These are phyloP conservation scores for Tilletia horrida DNA, from an alignment of 1,284 basidiomycete species.

Conservation along the genomic window DNA sequence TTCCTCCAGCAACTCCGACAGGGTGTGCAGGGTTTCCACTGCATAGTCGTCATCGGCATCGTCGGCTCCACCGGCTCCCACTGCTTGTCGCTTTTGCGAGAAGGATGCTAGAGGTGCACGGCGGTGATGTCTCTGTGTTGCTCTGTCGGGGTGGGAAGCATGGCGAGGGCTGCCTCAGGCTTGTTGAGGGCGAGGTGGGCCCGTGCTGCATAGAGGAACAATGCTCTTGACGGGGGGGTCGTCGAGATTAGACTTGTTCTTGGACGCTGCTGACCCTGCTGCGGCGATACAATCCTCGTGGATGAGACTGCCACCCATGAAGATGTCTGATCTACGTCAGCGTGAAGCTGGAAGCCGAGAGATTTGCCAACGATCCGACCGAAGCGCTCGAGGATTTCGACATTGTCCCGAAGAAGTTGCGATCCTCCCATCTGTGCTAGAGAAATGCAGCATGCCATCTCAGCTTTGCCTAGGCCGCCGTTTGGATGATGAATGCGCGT, in stretches of 20 bases:
- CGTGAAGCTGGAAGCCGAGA: too few relatives aligned
- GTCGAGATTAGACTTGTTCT: conserved; percentile 32
- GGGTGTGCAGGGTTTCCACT: conserved; percentile 35
- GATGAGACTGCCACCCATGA: neutral
- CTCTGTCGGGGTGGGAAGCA: conserved; percentile 24
- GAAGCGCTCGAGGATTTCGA: neutral
- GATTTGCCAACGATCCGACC: neutral
- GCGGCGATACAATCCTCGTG: conserved; percentile 44
- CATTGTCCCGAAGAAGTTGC: neutral
- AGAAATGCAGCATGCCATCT: conserved; percentile 11
- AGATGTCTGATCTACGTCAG: neutral
- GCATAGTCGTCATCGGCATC: conserved; percentile 22
- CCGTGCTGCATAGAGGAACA: conserved; percentile 48
- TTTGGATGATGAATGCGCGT: neutral
- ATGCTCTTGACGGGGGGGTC: conserved; percentile 24
- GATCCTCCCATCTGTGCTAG: neutral
- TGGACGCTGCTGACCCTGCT: conserved; percentile 23
- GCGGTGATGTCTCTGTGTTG: conserved; percentile 27
- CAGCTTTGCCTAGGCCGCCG: neutral
- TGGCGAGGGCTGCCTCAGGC: conserved; percentile 34
- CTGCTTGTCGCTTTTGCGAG: conserved; percentile 22
- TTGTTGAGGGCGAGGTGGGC: conserved; percentile 43
- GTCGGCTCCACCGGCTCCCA: too few relatives aligned
- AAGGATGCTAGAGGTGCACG: conserved; percentile 42
- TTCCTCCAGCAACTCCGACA: conserved; percentile 46